These are phyloP conservation scores for Scedosporium boydii DNA, from an alignment of 2,329 filamentous ascomycete species.

Conservation along the genomic window DNA sequence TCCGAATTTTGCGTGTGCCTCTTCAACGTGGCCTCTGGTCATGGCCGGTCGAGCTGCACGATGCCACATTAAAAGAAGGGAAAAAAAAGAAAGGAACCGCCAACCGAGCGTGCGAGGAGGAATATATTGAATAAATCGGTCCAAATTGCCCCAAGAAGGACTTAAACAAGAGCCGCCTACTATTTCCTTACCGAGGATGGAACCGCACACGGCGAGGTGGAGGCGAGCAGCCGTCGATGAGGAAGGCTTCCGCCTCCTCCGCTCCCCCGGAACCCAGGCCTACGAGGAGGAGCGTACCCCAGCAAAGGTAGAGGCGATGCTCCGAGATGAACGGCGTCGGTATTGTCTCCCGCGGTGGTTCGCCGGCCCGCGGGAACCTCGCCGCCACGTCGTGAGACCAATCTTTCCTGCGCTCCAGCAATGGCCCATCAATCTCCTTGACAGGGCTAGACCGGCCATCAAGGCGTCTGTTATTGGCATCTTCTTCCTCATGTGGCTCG, in stretches of 20 bases:
- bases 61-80: background rate
- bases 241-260: background rate
- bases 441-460: background rate
- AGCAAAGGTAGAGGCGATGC: background rate
- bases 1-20: background rate
- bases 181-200: background rate
- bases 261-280: background rate
- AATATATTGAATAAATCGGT: too few species aligned
- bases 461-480: background rate
- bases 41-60: background rate
- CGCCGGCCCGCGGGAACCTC: background rate
- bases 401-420: background rate
- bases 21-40: background rate
- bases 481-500: constrained; percentile 3
- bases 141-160: too few species aligned
- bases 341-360: background rate
- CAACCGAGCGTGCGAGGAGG: background rate
- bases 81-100: background rate
- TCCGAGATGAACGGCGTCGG: background rate
- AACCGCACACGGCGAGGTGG: background rate
- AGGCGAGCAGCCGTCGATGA: background rate
- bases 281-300: background rate
- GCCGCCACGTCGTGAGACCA: background rate
- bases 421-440: background rate
- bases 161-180: too few species aligned